Percentiles rank a stretch among this genome's conserved stretches.
These are phyloP conservation scores for Pythium brachiatum DNA, from an alignment of 352 stramenopile species.

Conservation along the genomic window DNA sequence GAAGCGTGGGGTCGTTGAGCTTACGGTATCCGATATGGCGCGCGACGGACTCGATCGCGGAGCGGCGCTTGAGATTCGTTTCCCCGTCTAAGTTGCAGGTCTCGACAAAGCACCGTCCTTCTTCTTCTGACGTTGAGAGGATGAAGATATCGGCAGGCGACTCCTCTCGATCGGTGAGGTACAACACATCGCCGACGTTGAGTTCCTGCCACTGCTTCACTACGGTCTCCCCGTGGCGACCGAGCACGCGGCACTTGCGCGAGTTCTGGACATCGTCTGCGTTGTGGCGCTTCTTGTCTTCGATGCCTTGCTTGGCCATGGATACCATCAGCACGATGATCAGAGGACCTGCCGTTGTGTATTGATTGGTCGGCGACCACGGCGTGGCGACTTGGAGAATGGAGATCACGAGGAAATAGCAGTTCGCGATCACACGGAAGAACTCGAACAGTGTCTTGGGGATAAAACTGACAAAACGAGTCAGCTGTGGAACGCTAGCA, in stretches of 20 bases:
- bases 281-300: constrained; percentile 77
- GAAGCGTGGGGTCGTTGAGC: constrained; percentile 46
- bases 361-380: constrained; percentile 73
- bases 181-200: constrained; percentile 65
- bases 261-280: constrained; percentile 65
- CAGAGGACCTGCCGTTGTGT: constrained; percentile 70
- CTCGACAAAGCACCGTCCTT: constrained; percentile 89
- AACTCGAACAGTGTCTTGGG: constrained; percentile 93
- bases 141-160: constrained; percentile 69
- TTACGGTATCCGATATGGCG: constrained; percentile 56
- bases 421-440: constrained; percentile 93
- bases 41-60: constrained; percentile 49
- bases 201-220: constrained; percentile 74
- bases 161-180: constrained; percentile 52
- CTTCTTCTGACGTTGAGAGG: constrained; percentile 66
- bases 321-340: constrained; percentile 73
- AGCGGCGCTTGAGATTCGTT: constrained; percentile 91
- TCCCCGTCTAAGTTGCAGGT: constrained; percentile 94
- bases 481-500: not conserved
- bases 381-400: constrained; percentile 85
- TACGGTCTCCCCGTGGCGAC: constrained; percentile 35
- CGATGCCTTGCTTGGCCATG: constrained; percentile 74
- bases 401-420: constrained; percentile 95
- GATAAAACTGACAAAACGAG: constrained; percentile 74
- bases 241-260: constrained; percentile 47